Base-by-base conservation (phyloP, 805 yeast genomes). In the Barnettozyma populi region DNA sequence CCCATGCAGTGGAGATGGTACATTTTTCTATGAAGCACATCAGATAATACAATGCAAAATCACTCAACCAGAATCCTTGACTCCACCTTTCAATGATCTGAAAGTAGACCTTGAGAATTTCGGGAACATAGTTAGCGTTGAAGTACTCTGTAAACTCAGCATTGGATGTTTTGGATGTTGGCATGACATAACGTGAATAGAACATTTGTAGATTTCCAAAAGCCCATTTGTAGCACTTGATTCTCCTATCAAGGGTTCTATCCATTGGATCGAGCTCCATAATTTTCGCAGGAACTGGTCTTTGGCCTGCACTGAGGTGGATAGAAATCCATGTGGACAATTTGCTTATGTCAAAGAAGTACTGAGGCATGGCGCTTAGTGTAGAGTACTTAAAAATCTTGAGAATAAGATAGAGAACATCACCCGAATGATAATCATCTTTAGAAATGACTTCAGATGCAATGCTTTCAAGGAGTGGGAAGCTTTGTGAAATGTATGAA, bases 161-260 rank as follows among this genome's bases (percentile, higher is more conserved):
- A 54, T 57, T 50, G 57, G 63, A 27, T 53, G 46, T 66, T 71
- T 71, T 74, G 47, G 52, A 60, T 57, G 52, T 52, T 36, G 57
- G 57, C 21, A 46, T 50, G 36, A 68, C 54, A 61, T 80, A 90
- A 55, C 87, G 76, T 45, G 76, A 74, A 57, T 86, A 83, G 18
- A 90, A 69, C 55, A 92, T 76, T 57, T 76, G 77, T 44, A 90
- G 62, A 62, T 89, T 89, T 36, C 86, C 89, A 55, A 81, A 81
- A 5, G 92, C 82, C 98, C 99, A 92, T 65, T 94, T 94, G 69
- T 74, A 90, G 59, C 79, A 80, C 66, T 81, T 92, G 61, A 72
- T 82, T 76, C 84, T 70, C 57, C 58, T 72, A 54, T 63, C 76
- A 36, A 67, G 62, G 43, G 62, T 59, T 48, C 79, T 72, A 48